phyloP scores from a whole-genome alignment of 257 asterid species.

The Thymus quinquecostatus region DNA sequence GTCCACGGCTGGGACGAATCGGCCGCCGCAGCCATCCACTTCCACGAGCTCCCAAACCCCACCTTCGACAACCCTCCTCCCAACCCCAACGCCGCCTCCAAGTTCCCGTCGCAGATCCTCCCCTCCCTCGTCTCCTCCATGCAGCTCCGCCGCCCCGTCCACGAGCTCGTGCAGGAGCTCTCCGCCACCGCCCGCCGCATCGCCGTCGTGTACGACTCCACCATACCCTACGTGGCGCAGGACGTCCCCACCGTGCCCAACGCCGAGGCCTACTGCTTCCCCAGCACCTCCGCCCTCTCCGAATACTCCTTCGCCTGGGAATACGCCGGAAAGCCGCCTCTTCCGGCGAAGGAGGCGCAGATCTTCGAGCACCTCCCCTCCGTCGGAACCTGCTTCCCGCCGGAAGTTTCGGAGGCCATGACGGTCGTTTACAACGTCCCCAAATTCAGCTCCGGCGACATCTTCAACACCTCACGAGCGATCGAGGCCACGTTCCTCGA shows the following conservation, averaged over 20 bases:
- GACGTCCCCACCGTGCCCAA: conserved; percentile 43
- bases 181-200: neutral
- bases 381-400: conserved; percentile 33
- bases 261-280: conserved; percentile 53
- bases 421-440: conserved; percentile 1
- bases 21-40: conserved; percentile 27
- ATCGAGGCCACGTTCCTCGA: conserved; percentile 50
- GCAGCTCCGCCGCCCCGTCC: conserved; percentile 55
- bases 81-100: conserved; percentile 45
- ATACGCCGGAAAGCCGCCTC: conserved; percentile 26
- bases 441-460: conserved; percentile 36
- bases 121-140: conserved; percentile 41
- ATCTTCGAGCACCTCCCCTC: conserved; percentile 37
- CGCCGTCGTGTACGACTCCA: conserved; percentile 43
- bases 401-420: conserved; percentile 36
- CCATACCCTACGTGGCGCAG: conserved; percentile 51
- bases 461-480: conserved; percentile 47
- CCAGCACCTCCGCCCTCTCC: conserved; percentile 43
- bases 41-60: conserved; percentile 41
- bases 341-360: neutral
- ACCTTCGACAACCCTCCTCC: conserved; percentile 37
- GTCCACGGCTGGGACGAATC: conserved; percentile 44
- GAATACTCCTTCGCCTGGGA: conserved; percentile 11
- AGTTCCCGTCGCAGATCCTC: conserved; percentile 59
- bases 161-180: conserved; percentile 23